A percentile compares a stretch with the other conserved stretches of the same genome.
Evolutionary conservation across 129 eudicot genomes (phyloP).

Genomic region (Arctium lappa): DNA sequence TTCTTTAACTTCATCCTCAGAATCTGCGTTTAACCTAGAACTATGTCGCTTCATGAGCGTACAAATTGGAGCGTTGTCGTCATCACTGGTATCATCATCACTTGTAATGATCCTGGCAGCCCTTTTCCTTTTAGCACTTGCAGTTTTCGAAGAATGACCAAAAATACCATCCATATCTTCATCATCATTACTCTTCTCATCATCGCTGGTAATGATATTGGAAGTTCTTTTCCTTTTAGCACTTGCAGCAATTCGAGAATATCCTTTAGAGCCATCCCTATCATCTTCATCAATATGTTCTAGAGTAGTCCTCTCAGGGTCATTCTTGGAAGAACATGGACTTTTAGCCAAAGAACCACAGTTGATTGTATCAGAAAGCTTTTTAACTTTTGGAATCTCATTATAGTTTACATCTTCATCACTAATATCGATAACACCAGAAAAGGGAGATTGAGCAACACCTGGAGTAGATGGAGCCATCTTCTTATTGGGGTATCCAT

Average conservation of each 20-base stretch:
- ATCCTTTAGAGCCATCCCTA: slow-evolving; percentile 3
- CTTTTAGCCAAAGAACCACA: slow-evolving; percentile 1
- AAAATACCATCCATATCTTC: slow-evolving; percentile 20
- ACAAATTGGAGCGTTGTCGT: slow-evolving; percentile 47
- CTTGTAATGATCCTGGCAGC: slow-evolving; percentile 28
- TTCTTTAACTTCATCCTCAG: slow-evolving; percentile 9
- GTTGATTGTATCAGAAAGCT: slow-evolving; percentile 7
- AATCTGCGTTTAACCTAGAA: neutral
- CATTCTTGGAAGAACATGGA: neutral
- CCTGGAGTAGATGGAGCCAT: slow-evolving; percentile 63
- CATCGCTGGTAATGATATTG: slow-evolving; percentile 36
- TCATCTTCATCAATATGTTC: slow-evolving; percentile 30
- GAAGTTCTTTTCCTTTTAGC: slow-evolving; percentile 40
- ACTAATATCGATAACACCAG: slow-evolving; percentile 35
- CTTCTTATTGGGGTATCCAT: slow-evolving; percentile 30
- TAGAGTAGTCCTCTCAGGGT: neutral
- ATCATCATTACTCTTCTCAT: slow-evolving; percentile 5
- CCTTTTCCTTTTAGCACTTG: slow-evolving; percentile 33
- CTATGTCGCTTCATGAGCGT: slow-evolving; percentile 25
- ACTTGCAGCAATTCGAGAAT: slow-evolving; percentile 8
- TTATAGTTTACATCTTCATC: slow-evolving; percentile 37
- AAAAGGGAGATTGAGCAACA: slow-evolving; percentile 29
- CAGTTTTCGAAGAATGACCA: neutral
- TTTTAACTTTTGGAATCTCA: slow-evolving; percentile 3
- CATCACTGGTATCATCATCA: slow-evolving; percentile 47